Evolutionary conservation across 495 filamentous ascomycete species (phyloP).

Genomic region (Evernia prunastri): DNA sequence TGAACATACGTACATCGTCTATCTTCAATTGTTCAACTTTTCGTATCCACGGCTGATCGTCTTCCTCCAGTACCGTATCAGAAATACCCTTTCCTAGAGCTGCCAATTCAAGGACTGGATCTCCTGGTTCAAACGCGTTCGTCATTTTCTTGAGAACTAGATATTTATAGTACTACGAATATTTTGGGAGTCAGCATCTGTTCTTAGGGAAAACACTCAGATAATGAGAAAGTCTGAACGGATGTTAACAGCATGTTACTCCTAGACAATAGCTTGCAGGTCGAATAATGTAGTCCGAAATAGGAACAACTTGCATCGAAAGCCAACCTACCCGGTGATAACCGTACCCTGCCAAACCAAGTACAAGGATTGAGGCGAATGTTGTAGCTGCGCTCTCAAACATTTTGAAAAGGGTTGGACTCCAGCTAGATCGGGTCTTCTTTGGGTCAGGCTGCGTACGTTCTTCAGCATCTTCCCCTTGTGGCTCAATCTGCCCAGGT

Average conservation of each 20-base stretch:
- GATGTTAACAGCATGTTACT: slow-evolving; percentile 36
- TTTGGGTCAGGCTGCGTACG: neutral
- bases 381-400: slow-evolving; percentile 81
- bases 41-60: slow-evolving; percentile 66
- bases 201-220: neutral
- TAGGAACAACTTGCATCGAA: neutral
- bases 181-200: neutral
- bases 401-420: slow-evolving; percentile 63
- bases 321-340: slow-evolving; percentile 49
- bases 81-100: slow-evolving; percentile 49
- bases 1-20: slow-evolving; percentile 38
- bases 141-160: slow-evolving; percentile 83
- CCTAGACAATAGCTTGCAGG: neutral
- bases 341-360: slow-evolving; percentile 82
- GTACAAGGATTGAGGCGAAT: slow-evolving; percentile 71
- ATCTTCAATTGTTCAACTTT: slow-evolving; percentile 74
- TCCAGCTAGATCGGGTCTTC: slow-evolving; percentile 27
- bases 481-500: slow-evolving; percentile 16
- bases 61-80: slow-evolving; percentile 28
- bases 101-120: slow-evolving; percentile 84
- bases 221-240: slow-evolving; percentile 28
- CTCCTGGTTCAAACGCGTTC: slow-evolving; percentile 86
- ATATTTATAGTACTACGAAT: slow-evolving; percentile 68
- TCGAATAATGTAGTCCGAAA: neutral
- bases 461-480: slow-evolving; percentile 13